These are phyloP conservation scores for Pilatotrama ljubarskyi DNA, from an alignment of 768 basidiomycete species.

Conservation along the genomic window DNA sequence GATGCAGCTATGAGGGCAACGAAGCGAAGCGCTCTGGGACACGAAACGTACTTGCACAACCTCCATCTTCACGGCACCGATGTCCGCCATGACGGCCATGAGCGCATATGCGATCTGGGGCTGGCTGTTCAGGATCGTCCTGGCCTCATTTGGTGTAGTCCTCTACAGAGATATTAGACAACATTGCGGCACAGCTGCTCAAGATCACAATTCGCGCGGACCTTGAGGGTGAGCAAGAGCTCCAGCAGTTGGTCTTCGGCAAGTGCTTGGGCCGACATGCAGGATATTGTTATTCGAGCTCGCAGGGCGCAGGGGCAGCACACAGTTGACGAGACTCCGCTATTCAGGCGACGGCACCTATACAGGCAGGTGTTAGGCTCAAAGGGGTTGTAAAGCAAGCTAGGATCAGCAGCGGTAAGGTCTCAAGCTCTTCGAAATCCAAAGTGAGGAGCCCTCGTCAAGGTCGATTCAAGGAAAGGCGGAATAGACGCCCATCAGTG, in stretches of 20 bases:
- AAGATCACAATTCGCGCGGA: slow-evolving; percentile 16
- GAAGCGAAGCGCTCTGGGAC: not conserved
- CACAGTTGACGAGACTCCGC: too few species aligned
- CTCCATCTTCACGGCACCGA: slow-evolving; percentile 72
- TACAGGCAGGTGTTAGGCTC: too few species aligned
- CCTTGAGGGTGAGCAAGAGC: slow-evolving; percentile 75
- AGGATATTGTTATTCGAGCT: not conserved
- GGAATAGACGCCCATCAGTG: too few species aligned
- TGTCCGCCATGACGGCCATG: slow-evolving; percentile 74
- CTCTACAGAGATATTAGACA: slow-evolving; percentile 46
- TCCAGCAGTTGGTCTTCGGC: slow-evolving; percentile 71
- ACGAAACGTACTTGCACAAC: slow-evolving; percentile 62
- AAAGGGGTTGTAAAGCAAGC: too few species aligned
- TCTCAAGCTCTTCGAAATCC: not conserved
- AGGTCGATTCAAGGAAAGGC: too few species aligned
- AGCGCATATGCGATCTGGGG: slow-evolving; percentile 78
- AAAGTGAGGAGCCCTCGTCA: too few species aligned
- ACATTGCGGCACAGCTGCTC: too few species aligned
- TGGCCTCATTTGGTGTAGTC: slow-evolving; percentile 71
- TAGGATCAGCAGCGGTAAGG: not conserved
- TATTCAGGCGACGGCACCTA: too few species aligned
- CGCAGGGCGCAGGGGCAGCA: too few species aligned
- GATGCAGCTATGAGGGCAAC: not conserved
- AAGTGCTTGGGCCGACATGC: slow-evolving; percentile 53
- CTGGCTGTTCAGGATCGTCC: slow-evolving; percentile 66